These are phyloP conservation scores for Plasmopara viticola DNA, from an alignment of 352 stramenopile genomes.

Conservation along the genomic window DNA sequence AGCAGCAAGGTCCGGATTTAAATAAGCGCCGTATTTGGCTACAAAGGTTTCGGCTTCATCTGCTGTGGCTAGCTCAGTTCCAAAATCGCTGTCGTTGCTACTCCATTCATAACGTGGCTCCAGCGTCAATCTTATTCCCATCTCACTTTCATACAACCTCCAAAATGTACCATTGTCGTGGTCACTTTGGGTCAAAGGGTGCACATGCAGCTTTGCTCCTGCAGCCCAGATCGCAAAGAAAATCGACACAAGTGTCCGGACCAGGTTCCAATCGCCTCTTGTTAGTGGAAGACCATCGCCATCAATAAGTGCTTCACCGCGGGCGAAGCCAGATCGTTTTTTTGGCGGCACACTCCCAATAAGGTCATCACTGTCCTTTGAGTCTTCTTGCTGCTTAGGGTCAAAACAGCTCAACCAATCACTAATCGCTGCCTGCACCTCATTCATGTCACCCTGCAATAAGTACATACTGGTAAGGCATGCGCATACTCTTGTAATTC, in stretches of 20 bases:
- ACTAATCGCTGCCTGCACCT: conserved; percentile 47
- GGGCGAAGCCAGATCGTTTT: conserved; percentile 35
- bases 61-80: conserved; percentile 15
- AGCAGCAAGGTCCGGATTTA: conserved; percentile 76
- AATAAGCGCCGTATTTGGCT: conserved; percentile 76
- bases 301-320: conserved; percentile 66
- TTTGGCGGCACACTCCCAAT: conserved; percentile 23
- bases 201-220: conserved; percentile 43
- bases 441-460: conserved; percentile 55
- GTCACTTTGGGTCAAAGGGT: conserved; percentile 27
- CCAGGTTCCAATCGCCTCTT: conserved; percentile 75
- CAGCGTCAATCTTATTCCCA: conserved; percentile 48
- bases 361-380: conserved; percentile 27
- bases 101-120: conserved; percentile 31
- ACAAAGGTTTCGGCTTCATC: conserved; percentile 67
- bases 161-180: conserved; percentile 12
- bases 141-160: conserved; percentile 57
- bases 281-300: conserved; percentile 75
- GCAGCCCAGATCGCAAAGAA: conserved; percentile 69
- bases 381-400: conserved; percentile 46
- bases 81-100: conserved; percentile 2
- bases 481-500: conserved; percentile 74
- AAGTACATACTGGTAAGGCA: conserved; percentile 73
- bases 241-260: conserved; percentile 69
- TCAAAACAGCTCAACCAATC: conserved; percentile 76